Base-by-base conservation (phyloP, 306 rosid genomes). In the Geum urbanum region DNA sequence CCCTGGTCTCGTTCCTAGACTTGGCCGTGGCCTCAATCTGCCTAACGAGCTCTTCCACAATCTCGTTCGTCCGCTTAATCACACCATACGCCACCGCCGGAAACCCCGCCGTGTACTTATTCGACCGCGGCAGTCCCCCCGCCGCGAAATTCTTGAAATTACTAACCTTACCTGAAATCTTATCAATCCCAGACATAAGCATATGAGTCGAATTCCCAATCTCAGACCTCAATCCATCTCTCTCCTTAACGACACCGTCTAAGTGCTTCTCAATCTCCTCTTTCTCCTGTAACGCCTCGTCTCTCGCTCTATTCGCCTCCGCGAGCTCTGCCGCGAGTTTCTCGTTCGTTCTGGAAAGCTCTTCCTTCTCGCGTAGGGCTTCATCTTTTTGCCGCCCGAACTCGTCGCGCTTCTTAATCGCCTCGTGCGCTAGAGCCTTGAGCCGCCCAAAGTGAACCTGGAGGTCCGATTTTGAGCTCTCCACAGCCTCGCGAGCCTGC, bases 151-250 rank as follows among this genome's bases (percentile, higher is more conserved):
- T 85, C 81, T 84, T 86, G 43, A 85, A 88, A 71, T 73, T 86
- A 56, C 86, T 84, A 8, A 89, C 96, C 60, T 91, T 91, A 8
- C 85, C 92, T 0, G 97, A 87, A 70, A 91, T 91, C 87, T 91
- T 94, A 56, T 94, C 99, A 66, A 89, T 85, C 24, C 97, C 99
- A 0, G 97, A 91, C 51, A 86, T 86, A 1, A 94, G 79, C 99
- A 94, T 94, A 64, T 94, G 99, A 44, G 86, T 87, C 7, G 99
- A 85, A 79, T 87, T 91, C 77, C 89, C 99, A 74, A 91, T 91
- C 81, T 89, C 99, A 56, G 81, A 79, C 77, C 82, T 79, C 75
- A 91, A 71, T 1, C 69, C 78, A 46, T 91, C 95, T 13, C 91
- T 84, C 74, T 88, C 98, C 90, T 78, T 87, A 74, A 72, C 76